A percentile compares a stretch with the other conserved stretches of the same genome.
Evolutionary conservation across 129 eudicot genomes (phyloP).

Genomic region (Arctium lappa): DNA sequence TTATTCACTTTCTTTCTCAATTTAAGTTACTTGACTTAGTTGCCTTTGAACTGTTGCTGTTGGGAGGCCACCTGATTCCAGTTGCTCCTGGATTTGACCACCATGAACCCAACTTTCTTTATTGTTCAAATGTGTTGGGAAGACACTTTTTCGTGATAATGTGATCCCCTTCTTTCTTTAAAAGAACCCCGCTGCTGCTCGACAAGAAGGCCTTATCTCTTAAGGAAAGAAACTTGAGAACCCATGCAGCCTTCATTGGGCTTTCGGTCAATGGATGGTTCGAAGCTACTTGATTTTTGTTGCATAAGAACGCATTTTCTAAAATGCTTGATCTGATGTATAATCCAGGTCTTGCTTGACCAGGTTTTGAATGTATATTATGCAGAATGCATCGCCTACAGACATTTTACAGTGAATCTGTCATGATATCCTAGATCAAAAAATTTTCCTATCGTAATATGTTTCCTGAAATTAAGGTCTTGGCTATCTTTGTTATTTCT

Average conservation of each 20-base stretch:
- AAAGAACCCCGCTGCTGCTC: not conserved
- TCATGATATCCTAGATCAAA: not conserved
- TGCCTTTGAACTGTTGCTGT: not conserved
- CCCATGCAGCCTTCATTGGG: not conserved
- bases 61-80: not conserved
- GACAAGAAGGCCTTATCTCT: not conserved
- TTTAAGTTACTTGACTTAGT: not conserved
- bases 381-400: not conserved
- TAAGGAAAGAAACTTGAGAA: not conserved
- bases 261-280: not conserved
- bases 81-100: not conserved
- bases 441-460: not conserved
- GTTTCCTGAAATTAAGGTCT: not conserved
- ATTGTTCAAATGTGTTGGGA: not conserved
- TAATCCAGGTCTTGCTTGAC: not conserved
- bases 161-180: not conserved
- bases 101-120: not conserved
- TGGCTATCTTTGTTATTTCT: not conserved
- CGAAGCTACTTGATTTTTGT: not conserved
- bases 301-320: not conserved
- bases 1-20: not conserved
- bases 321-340: not conserved
- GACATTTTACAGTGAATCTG: not conserved
- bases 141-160: not conserved
- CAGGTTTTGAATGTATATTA: constrained; percentile 1